Evolutionary conservation across 306 rosid species (phyloP), one percentile per base, ranked within the genome.

Genomic region (Fragaria iinumae): DNA sequence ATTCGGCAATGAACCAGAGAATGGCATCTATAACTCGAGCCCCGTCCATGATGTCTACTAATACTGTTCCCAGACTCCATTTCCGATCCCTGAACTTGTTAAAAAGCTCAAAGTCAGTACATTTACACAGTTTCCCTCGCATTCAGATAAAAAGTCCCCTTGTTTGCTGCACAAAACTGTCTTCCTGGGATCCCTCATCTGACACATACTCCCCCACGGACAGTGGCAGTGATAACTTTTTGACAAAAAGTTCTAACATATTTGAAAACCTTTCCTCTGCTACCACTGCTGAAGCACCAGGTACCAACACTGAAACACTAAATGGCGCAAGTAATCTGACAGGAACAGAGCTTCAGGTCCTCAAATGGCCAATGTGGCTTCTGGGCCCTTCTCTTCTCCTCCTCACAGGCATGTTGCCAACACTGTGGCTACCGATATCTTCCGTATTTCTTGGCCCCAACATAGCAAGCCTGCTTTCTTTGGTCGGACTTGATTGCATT

Each of bases 291-390:
- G 93, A 91, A 64, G 80, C 82, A 67, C 69, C 81, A 25, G 78
- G 72, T 57, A 79, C 49, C 73, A 85, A 65, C 44, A 80, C 77
- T 48, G 85, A 87, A 77, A 86, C 32, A 23, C 53, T 65, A 39
- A 77, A 29, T 23, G 88, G 83, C 77, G 68, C 82, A 74, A 77
- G 63, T 68, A 50, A 74, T 79, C 87, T 76, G 77, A 85, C 85
- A 38, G 80, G 67, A 45, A 75, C 41, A 32, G 83, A 82, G 76
- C 69, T 91, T 84, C 96, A 86, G 83, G 69, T 91, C 81, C 83
- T 87, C 75, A 93, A 91, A 84, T 93, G 91, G 97, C 98, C 97
- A 13, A 74, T 91, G 93, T 93, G 97, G 98, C 81, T 91, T 84
- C 83, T 93, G 14, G 98, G 98, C 36, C 98, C 97, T 70, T 87